Evolutionary conservation across 129 eudicot species (phyloP).

Genomic region (Ambrosia artemisiifolia): DNA sequence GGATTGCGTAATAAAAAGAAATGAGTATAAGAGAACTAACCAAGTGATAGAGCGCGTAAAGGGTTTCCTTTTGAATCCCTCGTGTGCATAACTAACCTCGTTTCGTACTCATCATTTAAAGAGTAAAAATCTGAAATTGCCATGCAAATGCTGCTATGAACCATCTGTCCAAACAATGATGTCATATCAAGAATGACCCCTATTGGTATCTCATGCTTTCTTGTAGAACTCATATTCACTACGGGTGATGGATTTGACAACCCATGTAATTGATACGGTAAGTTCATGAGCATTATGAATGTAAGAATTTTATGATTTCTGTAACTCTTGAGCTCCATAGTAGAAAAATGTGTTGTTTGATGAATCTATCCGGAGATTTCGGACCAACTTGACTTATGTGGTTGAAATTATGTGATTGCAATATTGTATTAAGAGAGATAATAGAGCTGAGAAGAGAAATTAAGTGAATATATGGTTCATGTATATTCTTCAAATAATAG

Average conservation of each 20-base stretch:
- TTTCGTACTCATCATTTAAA: not conserved
- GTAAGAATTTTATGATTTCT: not conserved
- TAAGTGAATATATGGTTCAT: no score
- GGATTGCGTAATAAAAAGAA: not conserved
- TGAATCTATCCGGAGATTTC: no score
- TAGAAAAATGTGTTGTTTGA: no score
- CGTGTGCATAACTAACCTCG: conserved; percentile 18
- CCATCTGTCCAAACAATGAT: not conserved
- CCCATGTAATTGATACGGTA: not conserved
- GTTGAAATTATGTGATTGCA: no score
- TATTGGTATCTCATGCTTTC: not conserved
- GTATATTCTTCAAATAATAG: no score
- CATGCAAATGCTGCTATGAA: conserved; percentile 11
- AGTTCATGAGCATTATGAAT: conserved; percentile 1
- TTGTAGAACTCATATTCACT: not conserved
- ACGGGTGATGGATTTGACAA: not conserved
- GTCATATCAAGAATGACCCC: conserved; percentile 15
- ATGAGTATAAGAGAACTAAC: not conserved
- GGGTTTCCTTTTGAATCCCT: conserved; percentile 13
- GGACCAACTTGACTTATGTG: no score
- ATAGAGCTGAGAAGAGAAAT: no score
- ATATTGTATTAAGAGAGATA: no score
- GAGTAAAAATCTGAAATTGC: conserved; percentile 11
- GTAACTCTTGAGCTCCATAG: not conserved
- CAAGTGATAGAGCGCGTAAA: conserved; percentile 2